Percentiles rank a stretch among this genome's conserved stretches.
phyloP scores from a whole-genome alignment of 1,284 basidiomycete species.

The Cystobasidium pallidum region DNA sequence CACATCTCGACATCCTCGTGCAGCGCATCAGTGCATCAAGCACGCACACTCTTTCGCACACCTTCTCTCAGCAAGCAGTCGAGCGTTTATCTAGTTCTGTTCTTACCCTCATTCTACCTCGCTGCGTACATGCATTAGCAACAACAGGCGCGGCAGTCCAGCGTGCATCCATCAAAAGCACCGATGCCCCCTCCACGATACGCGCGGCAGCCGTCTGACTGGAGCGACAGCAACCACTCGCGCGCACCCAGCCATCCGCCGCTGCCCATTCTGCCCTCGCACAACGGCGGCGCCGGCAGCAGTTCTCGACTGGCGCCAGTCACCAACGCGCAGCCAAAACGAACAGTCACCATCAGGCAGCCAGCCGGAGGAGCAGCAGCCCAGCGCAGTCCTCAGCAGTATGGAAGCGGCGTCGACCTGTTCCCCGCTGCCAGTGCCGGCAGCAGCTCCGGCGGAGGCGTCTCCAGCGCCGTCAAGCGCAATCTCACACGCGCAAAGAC shows the following conservation, averaged over 20 bases:
- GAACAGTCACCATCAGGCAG: constrained; percentile 24
- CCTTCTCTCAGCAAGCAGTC: neutral
- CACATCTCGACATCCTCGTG: too few species aligned
- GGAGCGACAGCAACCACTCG: constrained; percentile 17
- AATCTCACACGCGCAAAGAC: constrained; percentile 76
- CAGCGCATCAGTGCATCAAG: neutral
- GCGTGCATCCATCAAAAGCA: too few species aligned
- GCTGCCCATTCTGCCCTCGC: constrained; percentile 14
- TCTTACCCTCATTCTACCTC: neutral
- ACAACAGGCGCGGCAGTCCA: neutral
- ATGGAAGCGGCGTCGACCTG: neutral
- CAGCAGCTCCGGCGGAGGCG: neutral
- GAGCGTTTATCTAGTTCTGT: neutral
- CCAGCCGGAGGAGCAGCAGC: neutral
- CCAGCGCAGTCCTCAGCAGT: neutral
- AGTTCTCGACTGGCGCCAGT: neutral
- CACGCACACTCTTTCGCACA: neutral
- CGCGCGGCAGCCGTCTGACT: constrained; percentile 31
- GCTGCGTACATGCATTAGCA: constrained; percentile 6
- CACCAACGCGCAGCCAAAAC: constrained; percentile 23
- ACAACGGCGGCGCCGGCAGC: neutral
- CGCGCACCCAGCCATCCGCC: neutral
- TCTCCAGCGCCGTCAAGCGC: constrained; percentile 26
- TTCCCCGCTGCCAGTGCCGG: constrained; percentile 2
- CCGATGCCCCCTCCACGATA: constrained; percentile 27